Conservation (phyloP, 371 early-diverging fungal species). For the Lichtheimia hyalospora region DNA sequence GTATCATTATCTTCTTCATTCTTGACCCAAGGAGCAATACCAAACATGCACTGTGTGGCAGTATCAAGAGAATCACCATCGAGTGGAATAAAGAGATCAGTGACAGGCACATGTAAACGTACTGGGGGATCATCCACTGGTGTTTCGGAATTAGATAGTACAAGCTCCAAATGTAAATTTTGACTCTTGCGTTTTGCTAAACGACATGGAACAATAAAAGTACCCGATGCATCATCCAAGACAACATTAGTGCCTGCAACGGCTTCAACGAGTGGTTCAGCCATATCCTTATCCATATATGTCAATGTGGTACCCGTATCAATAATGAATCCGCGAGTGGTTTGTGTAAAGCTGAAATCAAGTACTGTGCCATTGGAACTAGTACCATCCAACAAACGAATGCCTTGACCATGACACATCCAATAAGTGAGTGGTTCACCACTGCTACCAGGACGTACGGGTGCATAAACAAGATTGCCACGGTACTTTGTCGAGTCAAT, state of each 20-base stretch:
- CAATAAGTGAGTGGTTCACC: constrained; percentile 18
- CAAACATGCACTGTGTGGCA: constrained; percentile 30
- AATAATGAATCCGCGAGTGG: constrained; percentile 26
- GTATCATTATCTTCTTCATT: not conserved
- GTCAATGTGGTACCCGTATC: constrained; percentile 39
- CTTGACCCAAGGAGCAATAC: constrained; percentile 27
- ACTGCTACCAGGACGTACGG: not conserved
- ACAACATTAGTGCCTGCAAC: constrained; percentile 11
- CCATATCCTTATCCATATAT: constrained; percentile 22
- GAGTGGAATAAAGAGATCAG: constrained; percentile 29
- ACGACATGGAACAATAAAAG: constrained; percentile 22
- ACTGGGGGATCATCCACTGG: not conserved
- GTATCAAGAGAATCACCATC: constrained; percentile 5
- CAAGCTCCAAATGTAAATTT: not conserved
- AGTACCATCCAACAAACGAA: constrained; percentile 6
- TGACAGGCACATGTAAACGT: constrained; percentile 20
- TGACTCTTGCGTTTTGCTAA: not conserved
- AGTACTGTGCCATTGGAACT: not conserved
- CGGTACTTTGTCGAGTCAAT: constrained; percentile 36
- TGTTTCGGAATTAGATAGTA: not conserved
- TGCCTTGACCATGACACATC: constrained; percentile 23
- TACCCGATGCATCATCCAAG: constrained; percentile 18
- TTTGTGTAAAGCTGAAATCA: not conserved
- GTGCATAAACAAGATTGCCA: constrained; percentile 12
- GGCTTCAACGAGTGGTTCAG: constrained; percentile 15